Base-by-base conservation (phyloP, 2,329 filamentous ascomycete genomes). In the Arthrobotrys iridis region DNA sequence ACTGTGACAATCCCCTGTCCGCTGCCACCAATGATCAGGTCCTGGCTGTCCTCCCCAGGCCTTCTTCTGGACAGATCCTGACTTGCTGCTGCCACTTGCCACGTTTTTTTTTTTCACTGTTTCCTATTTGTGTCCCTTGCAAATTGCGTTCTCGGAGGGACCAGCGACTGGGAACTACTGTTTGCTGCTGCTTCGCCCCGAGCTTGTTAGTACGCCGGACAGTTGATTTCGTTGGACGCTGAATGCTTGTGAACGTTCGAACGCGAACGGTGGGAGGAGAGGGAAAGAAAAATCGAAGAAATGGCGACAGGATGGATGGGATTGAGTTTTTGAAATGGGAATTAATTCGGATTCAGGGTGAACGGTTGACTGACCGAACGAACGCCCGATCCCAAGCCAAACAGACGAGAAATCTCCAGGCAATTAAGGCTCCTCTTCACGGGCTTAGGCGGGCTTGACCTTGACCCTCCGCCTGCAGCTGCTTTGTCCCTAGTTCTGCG, bases 81-180 rank as follows among this genome's bases (percentile, higher is more conserved):
- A 48, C 22, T 58, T 57, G 15, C 35, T 60, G 37, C 57, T 72
- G 67, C 67, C 59, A 65, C 18, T 73, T 73, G 68, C 68, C 68
- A 73, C 68, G 68, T 73, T 73, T 73, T 72, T 58, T 60, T 60
- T n/a, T n/a, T n/a, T n/a, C n/a, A n/a, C 63, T 52, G 26, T 64
- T 43, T 45, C 64, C n/a, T n/a, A n/a, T n/a, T n/a, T 48, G 67
- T 41, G 59, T 55, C 60, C 68, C 68, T 66, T 65, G 68, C 68
- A 65, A 73, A 73, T 73, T 72, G 60, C 60, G 68, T 60, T 62
- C 58, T 40, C 33, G 18, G 48, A 59, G 64, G 28, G 41, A 50
- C 18, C 28, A 28, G 26, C 26, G 20, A 37, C 20, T 46, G 64
- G 52, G 66, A 52, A 45, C 55, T 43, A 63, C 48, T 65, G 60